These are phyloP conservation scores for Diplocarpon rosae DNA, from an alignment of 2,329 filamentous ascomycete species.

Conservation along the genomic window DNA sequence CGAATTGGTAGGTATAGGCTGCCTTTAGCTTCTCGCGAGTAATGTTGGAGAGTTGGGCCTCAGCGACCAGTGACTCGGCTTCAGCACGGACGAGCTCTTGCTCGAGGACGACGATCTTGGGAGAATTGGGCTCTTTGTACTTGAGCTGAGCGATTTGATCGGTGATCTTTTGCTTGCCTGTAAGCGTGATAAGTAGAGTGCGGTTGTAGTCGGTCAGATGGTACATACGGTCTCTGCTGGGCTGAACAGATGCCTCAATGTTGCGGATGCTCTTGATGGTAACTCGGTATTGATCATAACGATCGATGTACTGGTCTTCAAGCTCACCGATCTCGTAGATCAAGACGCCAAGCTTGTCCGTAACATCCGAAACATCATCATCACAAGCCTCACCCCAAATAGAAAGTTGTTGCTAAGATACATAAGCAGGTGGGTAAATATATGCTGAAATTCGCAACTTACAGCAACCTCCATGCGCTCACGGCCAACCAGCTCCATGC, in stretches of 20 bases:
- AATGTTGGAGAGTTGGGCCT: constrained; percentile 97
- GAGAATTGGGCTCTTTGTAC: constrained; percentile 98
- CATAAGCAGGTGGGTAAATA: constrained; percentile 8
- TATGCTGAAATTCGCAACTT: constrained; percentile 34
- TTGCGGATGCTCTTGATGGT: constrained; percentile 99
- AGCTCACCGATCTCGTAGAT: constrained; percentile 91
- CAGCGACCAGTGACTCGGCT: constrained; percentile 95
- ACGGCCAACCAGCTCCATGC: constrained; percentile 85
- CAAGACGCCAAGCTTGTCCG: constrained; percentile 94
- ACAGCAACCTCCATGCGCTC: constrained; percentile 98
- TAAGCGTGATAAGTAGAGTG: constrained; percentile 15
- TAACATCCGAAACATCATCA: constrained; percentile 96
- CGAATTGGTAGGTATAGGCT: constrained; percentile 95
- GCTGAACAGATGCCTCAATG: constrained; percentile 96
- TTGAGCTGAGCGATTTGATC: constrained; percentile 98
- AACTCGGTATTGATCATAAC: constrained; percentile 97
- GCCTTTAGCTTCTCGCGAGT: constrained; percentile 99
- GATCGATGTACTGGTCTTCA: constrained; percentile 93
- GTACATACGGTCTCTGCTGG: constrained; percentile 81
- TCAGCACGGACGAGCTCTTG: constrained; percentile 97
- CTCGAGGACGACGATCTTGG: constrained; percentile 93
- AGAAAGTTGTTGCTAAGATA: constrained; percentile 82
- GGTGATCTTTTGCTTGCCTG: constrained; percentile 97
- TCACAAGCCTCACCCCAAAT: constrained; percentile 94
- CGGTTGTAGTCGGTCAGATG: neutral